phyloP scores from a whole-genome alignment of 2,329 filamentous ascomycete species.

The Pseudogymnoascus pannorum region DNA sequence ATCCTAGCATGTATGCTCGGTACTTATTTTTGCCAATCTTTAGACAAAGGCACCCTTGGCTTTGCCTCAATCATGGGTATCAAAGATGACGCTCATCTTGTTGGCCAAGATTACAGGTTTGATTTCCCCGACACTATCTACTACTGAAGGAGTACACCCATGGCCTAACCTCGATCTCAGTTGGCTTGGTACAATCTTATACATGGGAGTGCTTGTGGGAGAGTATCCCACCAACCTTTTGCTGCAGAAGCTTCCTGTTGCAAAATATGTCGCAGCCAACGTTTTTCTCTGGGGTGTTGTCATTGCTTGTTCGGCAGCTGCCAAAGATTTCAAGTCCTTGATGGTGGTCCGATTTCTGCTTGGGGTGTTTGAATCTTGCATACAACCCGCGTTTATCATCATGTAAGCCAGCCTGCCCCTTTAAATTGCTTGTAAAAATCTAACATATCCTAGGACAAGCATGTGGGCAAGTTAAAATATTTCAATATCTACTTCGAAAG shows the following conservation, averaged over 20 bases:
- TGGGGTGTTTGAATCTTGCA: conserved; percentile 21
- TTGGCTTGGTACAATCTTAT: conserved; percentile 26
- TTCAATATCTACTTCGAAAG: neutral
- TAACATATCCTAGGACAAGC: conserved; percentile 16
- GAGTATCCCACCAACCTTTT: conserved; percentile 34
- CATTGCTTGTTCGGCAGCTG: conserved; percentile 15
- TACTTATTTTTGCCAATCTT: conserved; percentile 39
- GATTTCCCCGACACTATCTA: conserved; percentile 9
- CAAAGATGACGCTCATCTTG: conserved; percentile 18
- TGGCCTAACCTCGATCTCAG: neutral
- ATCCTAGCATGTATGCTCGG: conserved; percentile 44
- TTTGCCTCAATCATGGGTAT: conserved; percentile 27
- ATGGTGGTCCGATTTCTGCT: conserved; percentile 24
- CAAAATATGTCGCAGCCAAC: conserved; percentile 26
- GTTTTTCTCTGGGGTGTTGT: conserved; percentile 14
- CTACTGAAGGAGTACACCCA: conserved; percentile 15
- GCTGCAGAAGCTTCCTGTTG: conserved; percentile 32
- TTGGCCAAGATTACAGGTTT: conserved; percentile 23
- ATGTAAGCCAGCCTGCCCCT: conserved; percentile 16
- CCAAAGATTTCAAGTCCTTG: conserved; percentile 17
- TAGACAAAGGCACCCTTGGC: conserved; percentile 27
- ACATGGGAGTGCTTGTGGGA: conserved; percentile 26
- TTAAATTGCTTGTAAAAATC: neutral
- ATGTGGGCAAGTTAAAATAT: conserved; percentile 17
- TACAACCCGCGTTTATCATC: conserved; percentile 29